phyloP scores from a whole-genome alignment of 495 filamentous ascomycete species.

The Terfezia boudieri region DNA sequence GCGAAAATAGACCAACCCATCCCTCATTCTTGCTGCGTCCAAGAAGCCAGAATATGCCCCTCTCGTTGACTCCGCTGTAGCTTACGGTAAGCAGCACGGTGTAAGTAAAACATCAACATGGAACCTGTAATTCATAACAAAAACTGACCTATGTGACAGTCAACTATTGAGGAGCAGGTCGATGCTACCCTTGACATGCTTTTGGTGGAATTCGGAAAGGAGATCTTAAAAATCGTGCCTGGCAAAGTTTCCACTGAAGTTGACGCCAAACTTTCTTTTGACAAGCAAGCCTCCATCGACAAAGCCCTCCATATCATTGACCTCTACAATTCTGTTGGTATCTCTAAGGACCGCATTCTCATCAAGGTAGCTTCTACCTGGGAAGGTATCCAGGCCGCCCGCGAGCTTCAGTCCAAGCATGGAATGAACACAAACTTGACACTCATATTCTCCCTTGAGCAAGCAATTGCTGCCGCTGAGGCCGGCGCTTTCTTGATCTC shows the following conservation, averaged over 20 bases:
- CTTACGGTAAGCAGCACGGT: slow-evolving; percentile 59
- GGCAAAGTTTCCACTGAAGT: slow-evolving; percentile 98
- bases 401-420: slow-evolving; percentile 81
- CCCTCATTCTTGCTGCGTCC: slow-evolving; percentile 87
- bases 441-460: slow-evolving; percentile 89
- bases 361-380: slow-evolving; percentile 74
- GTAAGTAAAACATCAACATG: slow-evolving; percentile 7
- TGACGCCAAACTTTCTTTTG: slow-evolving; percentile 89
- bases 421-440: slow-evolving; percentile 95
- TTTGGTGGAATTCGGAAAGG: slow-evolving; percentile 89
- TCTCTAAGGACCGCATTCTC: slow-evolving; percentile 82
- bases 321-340: slow-evolving; percentile 82
- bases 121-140: not conserved
- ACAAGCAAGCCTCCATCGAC: slow-evolving; percentile 70
- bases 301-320: slow-evolving; percentile 97
- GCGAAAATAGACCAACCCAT: slow-evolving; percentile 54
- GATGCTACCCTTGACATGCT: slow-evolving; percentile 74
- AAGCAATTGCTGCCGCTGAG: slow-evolving; percentile 93
- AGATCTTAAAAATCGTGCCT: slow-evolving; percentile 91
- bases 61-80: slow-evolving; percentile 70
- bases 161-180: slow-evolving; percentile 45
- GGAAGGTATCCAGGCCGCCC: slow-evolving; percentile 96
- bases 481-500: slow-evolving; percentile 97
- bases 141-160: slow-evolving; percentile 4
- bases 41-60: slow-evolving; percentile 95